Conservation (phyloP, 176 grass and related monocot genomes). For the Microstegium vimineum region DNA sequence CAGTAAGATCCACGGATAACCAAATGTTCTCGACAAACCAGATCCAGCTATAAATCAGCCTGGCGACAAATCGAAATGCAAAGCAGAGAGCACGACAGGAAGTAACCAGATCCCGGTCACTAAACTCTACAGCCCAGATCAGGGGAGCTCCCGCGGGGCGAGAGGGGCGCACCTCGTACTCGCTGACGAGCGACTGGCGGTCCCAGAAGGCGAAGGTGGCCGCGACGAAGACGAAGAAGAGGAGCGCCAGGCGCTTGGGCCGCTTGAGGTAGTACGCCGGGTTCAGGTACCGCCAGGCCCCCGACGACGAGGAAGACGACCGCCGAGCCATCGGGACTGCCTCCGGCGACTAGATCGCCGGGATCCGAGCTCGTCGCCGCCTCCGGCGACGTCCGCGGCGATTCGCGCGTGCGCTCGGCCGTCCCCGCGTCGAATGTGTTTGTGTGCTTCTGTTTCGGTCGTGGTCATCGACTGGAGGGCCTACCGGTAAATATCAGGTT, state of each 20-base stretch:
- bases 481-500: slow-evolving; percentile 36
- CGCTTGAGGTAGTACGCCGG: slow-evolving; percentile 95
- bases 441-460: slow-evolving; percentile 20
- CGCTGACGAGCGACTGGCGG: slow-evolving; percentile 74
- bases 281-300: slow-evolving; percentile 76
- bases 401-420: slow-evolving; percentile 22
- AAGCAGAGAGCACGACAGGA: background rate
- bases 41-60: slow-evolving; percentile 26
- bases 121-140: slow-evolving; percentile 21
- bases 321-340: slow-evolving; percentile 34
- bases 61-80: slow-evolving; percentile 10
- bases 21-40: background rate
- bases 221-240: slow-evolving; percentile 88
- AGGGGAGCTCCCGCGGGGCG: background rate
- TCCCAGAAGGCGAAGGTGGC: slow-evolving; percentile 92
- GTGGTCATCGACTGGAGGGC: slow-evolving; percentile 17
- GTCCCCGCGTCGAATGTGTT: slow-evolving; percentile 18
- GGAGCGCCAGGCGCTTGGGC: slow-evolving; percentile 82
- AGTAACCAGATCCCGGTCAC: slow-evolving; percentile 39
- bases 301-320: slow-evolving; percentile 62
- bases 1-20: background rate
- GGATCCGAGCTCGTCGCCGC: slow-evolving; percentile 35
- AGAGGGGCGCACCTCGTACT: slow-evolving; percentile 66
- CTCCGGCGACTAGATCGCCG: slow-evolving; percentile 32
- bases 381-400: slow-evolving; percentile 38